Conservation (phyloP, 108 stramenopile species). For the Nitzschia sp. region DNA sequence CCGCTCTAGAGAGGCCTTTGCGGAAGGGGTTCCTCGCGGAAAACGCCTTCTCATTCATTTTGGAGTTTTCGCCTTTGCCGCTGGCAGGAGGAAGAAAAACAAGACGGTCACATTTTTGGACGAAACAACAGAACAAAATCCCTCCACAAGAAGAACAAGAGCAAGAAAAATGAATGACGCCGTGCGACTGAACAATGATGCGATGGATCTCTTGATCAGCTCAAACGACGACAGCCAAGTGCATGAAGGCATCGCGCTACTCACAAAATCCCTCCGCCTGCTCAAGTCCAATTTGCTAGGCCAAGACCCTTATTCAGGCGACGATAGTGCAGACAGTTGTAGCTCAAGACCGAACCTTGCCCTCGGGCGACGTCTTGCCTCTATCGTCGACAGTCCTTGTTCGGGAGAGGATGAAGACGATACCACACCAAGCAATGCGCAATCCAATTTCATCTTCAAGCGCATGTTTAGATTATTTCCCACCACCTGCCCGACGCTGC, state of each 20-base stretch:
- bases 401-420: not conserved
- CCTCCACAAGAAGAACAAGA: too few species aligned
- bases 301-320: not conserved
- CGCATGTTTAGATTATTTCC: constrained; percentile 1
- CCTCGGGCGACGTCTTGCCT: not conserved
- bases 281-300: not conserved
- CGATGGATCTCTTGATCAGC: not conserved
- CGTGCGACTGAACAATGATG: not conserved
- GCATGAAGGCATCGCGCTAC: not conserved
- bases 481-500: not conserved
- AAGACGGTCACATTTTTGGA: too few species aligned
- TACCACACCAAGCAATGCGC: not conserved
- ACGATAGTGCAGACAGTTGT: not conserved
- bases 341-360: not conserved
- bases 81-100: too few species aligned
- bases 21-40: too few species aligned
- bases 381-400: constrained; percentile 1
- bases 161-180: constrained; percentile 6
- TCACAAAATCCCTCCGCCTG: not conserved
- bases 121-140: too few species aligned
- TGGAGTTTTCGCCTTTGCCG: too few species aligned
- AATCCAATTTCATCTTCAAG: not conserved
- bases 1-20: too few species aligned
- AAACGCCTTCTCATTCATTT: too few species aligned
- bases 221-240: not conserved